A percentile compares a stretch with the other conserved stretches of the same genome.
Evolutionary conservation across 805 yeast genomes (phyloP).

Genomic region (Blastobotrys parvus): DNA sequence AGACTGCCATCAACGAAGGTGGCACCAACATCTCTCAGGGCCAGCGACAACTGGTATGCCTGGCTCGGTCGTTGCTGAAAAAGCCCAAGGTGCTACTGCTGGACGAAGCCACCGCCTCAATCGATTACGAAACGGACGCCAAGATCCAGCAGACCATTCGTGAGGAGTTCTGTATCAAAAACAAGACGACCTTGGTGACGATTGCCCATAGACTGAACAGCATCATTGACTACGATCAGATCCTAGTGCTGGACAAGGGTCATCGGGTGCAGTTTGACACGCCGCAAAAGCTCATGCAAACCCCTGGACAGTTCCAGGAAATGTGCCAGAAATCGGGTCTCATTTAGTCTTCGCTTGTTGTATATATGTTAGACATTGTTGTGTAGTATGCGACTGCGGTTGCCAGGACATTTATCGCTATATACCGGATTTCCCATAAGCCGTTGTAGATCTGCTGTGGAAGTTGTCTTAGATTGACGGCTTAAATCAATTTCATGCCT

Average conservation of each 20-base stretch:
- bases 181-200: slow-evolving; percentile 66
- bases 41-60: slow-evolving; percentile 79
- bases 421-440: too few relatives aligned
- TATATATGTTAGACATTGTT: too few relatives aligned
- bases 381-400: too few relatives aligned
- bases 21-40: slow-evolving; percentile 84
- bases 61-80: slow-evolving; percentile 72
- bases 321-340: background rate
- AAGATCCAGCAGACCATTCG: slow-evolving; percentile 69
- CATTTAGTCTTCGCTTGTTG: too few relatives aligned
- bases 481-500: too few relatives aligned
- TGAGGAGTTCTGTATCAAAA: slow-evolving; percentile 51
- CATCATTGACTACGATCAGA: slow-evolving; percentile 64
- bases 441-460: too few relatives aligned
- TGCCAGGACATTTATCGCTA: too few relatives aligned
- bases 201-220: slow-evolving; percentile 83
- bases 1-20: slow-evolving; percentile 54
- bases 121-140: slow-evolving; percentile 81
- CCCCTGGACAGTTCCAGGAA: background rate
- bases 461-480: too few relatives aligned
- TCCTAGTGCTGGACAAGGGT: slow-evolving; percentile 77
- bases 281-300: slow-evolving; percentile 35
- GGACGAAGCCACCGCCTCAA: slow-evolving; percentile 70
- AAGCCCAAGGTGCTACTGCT: slow-evolving; percentile 64
- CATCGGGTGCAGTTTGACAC: slow-evolving; percentile 61